These are phyloP conservation scores for Medicago arabica DNA, from an alignment of 306 rosid species.

Conservation along the genomic window DNA sequence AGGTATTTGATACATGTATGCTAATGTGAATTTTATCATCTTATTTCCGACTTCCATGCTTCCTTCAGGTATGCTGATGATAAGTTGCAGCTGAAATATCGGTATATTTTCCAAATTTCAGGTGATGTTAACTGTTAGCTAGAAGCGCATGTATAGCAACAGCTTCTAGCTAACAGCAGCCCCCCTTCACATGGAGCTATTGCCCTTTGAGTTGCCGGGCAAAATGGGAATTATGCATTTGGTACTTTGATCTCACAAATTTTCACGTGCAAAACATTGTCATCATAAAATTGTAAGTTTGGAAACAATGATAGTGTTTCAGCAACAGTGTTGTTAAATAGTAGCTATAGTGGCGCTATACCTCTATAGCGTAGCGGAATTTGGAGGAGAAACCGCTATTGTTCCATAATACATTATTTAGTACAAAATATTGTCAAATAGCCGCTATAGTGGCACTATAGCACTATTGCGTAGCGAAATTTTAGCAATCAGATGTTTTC, in stretches of 20 bases:
- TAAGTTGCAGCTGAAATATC: neutral
- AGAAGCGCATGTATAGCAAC: neutral
- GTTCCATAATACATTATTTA: neutral
- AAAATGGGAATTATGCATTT: no score
- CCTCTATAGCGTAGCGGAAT: neutral
- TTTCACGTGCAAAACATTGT: no score
- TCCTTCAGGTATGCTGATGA: neutral
- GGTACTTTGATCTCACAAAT: no score
- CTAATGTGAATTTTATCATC: neutral
- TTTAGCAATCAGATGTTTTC: neutral
- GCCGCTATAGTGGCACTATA: neutral
- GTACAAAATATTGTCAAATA: neutral
- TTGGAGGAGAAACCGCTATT: neutral
- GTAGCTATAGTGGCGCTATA: neutral
- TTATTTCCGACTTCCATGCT: conserved; percentile 2
- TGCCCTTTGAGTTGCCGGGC: no score
- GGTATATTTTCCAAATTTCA: neutral
- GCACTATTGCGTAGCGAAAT: neutral
- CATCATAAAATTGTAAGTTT: no score
- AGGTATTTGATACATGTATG: neutral
- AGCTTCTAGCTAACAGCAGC: no score
- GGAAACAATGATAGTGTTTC: no score
- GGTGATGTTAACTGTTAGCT: neutral
- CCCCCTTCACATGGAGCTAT: no score
- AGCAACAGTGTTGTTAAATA: neutral